Conservation (phyloP, 208 protist species). For the Wallacemonas sp. region DNA sequence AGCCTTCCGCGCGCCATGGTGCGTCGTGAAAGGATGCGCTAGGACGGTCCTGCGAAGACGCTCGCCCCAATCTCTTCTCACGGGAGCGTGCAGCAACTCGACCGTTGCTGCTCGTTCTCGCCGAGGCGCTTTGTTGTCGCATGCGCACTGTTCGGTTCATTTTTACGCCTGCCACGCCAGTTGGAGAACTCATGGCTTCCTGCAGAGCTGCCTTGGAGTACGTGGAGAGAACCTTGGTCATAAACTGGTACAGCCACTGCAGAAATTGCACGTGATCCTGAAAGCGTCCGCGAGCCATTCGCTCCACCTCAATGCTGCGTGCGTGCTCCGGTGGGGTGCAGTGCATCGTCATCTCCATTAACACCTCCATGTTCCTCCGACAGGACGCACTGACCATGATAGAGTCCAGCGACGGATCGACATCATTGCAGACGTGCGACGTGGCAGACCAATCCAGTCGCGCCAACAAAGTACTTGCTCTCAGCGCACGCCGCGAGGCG, state of each 20-base stretch:
- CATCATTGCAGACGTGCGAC: conserved; percentile 47
- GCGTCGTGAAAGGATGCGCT: too few relatives aligned
- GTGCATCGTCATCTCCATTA: conserved; percentile 64
- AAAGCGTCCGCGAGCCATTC: conserved; percentile 71
- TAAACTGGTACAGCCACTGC: conserved; percentile 77
- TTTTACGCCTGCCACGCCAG: conserved; percentile 49
- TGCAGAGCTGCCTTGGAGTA: conserved; percentile 65
- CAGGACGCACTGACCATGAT: conserved; percentile 42
- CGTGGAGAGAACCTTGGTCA: conserved; percentile 61
- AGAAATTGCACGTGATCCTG: conserved; percentile 81
- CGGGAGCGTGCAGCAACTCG: neutral
- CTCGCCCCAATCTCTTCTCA: neutral
- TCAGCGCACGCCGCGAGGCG: conserved; percentile 16
- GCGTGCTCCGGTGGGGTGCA: conserved; percentile 55
- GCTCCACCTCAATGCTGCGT: conserved; percentile 44
- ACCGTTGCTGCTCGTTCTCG: neutral
- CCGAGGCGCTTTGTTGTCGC: conserved; percentile 2
- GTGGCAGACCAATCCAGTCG: conserved; percentile 66
- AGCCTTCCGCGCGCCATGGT: too few relatives aligned
- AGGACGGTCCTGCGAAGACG: too few relatives aligned
- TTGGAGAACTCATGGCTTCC: conserved; percentile 11
- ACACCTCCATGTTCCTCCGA: conserved; percentile 59
- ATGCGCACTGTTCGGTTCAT: conserved; percentile 33
- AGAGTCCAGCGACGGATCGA: conserved; percentile 56
- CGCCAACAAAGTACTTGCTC: conserved; percentile 19